Evolutionary conservation across 2,329 filamentous ascomycete species (phyloP).

Genomic region (Fusarium keratoplasticum): DNA sequence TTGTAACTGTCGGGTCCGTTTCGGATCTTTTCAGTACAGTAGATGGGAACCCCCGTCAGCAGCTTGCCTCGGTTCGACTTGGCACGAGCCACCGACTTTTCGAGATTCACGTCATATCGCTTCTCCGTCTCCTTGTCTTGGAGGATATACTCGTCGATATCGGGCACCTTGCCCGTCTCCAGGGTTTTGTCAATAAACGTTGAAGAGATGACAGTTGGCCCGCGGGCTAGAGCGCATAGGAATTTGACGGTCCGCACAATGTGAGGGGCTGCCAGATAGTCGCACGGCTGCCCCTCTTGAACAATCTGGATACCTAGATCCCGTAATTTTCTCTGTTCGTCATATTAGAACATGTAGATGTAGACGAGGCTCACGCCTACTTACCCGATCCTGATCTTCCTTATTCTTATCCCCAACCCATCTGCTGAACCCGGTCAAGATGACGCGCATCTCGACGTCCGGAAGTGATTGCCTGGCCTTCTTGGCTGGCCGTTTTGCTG

Average conservation of each 20-base stretch:
- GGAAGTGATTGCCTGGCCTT: constrained; percentile 69
- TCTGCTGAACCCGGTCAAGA: constrained; percentile 85
- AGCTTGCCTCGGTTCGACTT: constrained; percentile 81
- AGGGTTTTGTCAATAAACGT: constrained; percentile 84
- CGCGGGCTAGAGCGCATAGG: constrained; percentile 84
- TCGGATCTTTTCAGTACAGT: constrained; percentile 82
- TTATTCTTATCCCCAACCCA: constrained; percentile 81
- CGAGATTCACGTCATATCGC: constrained; percentile 75
- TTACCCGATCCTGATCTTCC: constrained; percentile 84
- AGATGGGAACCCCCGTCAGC: constrained; percentile 80
- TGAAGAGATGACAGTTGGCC: constrained; percentile 80
- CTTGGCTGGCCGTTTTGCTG: constrained; percentile 67
- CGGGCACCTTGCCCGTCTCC: constrained; percentile 72
- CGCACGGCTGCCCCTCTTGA: constrained; percentile 79
- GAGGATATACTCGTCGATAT: constrained; percentile 74
- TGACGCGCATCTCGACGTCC: constrained; percentile 77
- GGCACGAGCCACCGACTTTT: constrained; percentile 76
- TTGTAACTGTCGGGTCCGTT: constrained; percentile 88
- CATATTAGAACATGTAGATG: constrained; percentile 29
- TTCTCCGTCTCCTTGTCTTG: constrained; percentile 79
- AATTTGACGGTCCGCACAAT: constrained; percentile 95
- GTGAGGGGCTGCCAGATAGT: constrained; percentile 87
- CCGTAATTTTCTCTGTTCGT: constrained; percentile 78
- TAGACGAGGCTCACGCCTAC: constrained; percentile 45
- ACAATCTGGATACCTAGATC: constrained; percentile 85